phyloP scores from a whole-genome alignment of 345 rosid genomes.

The Gossypium australe region DNA sequence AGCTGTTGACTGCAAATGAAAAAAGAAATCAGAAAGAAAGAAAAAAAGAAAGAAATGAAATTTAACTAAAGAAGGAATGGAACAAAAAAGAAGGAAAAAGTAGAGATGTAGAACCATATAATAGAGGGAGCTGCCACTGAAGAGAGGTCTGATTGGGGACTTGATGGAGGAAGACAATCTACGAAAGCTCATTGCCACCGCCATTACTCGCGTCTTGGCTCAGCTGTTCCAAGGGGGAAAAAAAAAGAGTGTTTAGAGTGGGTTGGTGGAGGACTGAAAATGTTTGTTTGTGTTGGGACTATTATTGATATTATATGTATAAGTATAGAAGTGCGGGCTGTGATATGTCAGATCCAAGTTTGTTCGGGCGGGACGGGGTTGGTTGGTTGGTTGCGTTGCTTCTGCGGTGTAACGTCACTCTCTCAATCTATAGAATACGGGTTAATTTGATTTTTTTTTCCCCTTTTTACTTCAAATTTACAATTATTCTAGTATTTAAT shows the following conservation, averaged over 20 bases:
- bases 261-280: slow-evolving; percentile 13
- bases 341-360: neutral
- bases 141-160: slow-evolving; percentile 30
- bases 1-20: slow-evolving; percentile 56
- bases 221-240: neutral
- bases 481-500: too few relatives aligned
- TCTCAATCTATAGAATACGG: neutral
- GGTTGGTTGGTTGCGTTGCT: neutral
- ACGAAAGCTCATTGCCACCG: slow-evolving; percentile 65
- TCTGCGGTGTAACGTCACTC: neutral
- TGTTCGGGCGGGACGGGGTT: neutral
- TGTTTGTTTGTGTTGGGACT: neutral
- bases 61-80: neutral
- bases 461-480: too few relatives aligned
- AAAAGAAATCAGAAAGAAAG: neutral
- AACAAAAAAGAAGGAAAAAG: neutral
- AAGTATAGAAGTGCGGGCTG: neutral
- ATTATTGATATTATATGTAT: neutral
- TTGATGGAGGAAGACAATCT: slow-evolving; percentile 50
- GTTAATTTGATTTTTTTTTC: too few relatives aligned
- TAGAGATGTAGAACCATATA: slow-evolving; percentile 33
- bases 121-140: slow-evolving; percentile 39
- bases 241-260: neutral
- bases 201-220: neutral
- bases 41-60: neutral